Percentiles rank a stretch among this genome's conserved stretches.
phyloP scores from a whole-genome alignment of 2,329 filamentous ascomycete genomes.

The Pseudocercospora fuligena region DNA sequence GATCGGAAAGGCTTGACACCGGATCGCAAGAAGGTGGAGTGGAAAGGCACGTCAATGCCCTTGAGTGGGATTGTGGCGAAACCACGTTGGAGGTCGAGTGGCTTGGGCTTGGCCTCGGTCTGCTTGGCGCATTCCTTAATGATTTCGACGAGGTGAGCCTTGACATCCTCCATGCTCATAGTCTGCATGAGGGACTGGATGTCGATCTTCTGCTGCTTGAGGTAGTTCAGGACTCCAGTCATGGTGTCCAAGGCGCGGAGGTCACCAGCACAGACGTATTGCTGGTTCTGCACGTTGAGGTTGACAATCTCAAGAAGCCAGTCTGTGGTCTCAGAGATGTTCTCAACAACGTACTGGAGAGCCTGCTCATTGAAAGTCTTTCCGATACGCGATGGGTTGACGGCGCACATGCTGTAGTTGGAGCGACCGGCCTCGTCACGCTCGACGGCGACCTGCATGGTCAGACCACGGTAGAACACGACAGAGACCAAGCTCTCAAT shows the following conservation, averaged over 20 bases:
- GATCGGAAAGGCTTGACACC: constrained; percentile 99
- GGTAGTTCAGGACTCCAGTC: constrained; percentile 85
- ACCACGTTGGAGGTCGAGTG: constrained; percentile 88
- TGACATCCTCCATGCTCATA: constrained; percentile 86
- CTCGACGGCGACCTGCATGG: constrained; percentile 99
- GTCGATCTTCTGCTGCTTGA: constrained; percentile 96
- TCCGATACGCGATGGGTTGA: constrained; percentile 97
- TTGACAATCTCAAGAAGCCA: constrained; percentile 99
- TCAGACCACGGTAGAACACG: constrained; percentile 97
- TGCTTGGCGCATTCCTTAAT: constrained; percentile 86
- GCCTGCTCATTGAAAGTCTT: constrained; percentile 99
- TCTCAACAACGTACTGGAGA: constrained; percentile 94
- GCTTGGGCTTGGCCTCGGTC: constrained; percentile 85
- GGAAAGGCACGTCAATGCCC: constrained; percentile 98
- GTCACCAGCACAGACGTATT: constrained; percentile 71
- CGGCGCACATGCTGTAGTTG: constrained; percentile 99
- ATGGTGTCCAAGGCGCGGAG: constrained; percentile 68
- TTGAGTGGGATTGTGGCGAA: constrained; percentile 96
- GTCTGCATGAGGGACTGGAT: constrained; percentile 90
- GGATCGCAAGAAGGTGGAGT: constrained; percentile 95
- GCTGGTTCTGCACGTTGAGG: constrained; percentile 76
- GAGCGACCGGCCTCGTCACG: constrained; percentile 90
- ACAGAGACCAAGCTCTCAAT: constrained; percentile 98
- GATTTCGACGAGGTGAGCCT: constrained; percentile 85
- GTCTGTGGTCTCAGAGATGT: constrained; percentile 87